Evolutionary conservation across 2,329 filamentous ascomycete genomes (phyloP), one percentile per base, ranked within the genome.

Genomic region (Venturia nashicola): DNA sequence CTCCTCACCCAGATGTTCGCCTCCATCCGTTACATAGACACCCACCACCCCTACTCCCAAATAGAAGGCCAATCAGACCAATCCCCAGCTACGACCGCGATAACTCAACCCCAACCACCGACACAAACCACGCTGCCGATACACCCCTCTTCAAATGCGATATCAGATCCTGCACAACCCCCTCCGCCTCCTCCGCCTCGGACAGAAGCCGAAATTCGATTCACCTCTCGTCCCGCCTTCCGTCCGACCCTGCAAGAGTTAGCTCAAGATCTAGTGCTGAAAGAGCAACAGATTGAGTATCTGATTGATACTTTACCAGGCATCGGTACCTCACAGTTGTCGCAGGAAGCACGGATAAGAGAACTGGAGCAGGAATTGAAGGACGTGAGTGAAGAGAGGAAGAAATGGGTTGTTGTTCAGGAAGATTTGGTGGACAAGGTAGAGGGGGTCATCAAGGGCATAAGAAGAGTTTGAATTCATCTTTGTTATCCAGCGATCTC

Each of bases 201-300:
- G 48, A 48, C 65, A 57, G 43, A 60, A 61, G 7, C 57, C 42
- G 44, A 62, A 59, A 14, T 64, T 46, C 32, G 66, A 61, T 51
- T 42, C 32, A 64, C 61, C 20, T 51, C 46, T 51, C 46, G 46
- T 14, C 2, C 46, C 9, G 20, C 46, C 20, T 51, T 51, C 5
- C 46, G 20, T 27, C 46, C 46, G 3, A 84, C 86, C 59, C 82
- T 91, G 71, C 79, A 85, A 66, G 89, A 93, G 73, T 79, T 94
- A 62, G 88, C 89, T 44, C 83, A 84, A 66, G 90, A 93, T 72
- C 79, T 94, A 34, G 86, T 93, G 65, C 74, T 89, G 65, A 91
- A 92, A 71, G 87, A 91, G 70, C 89, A 92, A 76, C 88, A 93
- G 76, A 91, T 94, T 66, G 90, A 94, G 73, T 80, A 84, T 55